These are phyloP conservation scores for Boletus vermiculosoides DNA, from an alignment of 768 basidiomycete species.

Conservation along the genomic window DNA sequence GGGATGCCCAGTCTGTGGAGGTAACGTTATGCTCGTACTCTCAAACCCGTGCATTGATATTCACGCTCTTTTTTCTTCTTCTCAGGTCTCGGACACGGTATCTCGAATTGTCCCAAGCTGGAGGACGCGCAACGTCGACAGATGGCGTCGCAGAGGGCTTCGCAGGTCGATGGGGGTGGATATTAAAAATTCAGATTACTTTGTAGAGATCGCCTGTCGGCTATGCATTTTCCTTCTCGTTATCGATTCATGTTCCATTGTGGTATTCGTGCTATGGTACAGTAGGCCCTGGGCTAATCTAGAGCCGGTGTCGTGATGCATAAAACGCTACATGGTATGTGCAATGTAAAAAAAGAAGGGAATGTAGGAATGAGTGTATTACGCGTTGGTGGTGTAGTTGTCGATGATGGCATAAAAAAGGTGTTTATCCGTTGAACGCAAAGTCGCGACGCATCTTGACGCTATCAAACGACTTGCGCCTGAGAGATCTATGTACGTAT, in stretches of 20 bases:
- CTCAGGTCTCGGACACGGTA: conserved; percentile 88
- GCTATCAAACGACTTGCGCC: conserved; percentile 20
- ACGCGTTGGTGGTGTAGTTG: neutral
- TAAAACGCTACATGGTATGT: conserved; percentile 12
- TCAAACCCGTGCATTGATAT: neutral
- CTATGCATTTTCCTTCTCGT: neutral
- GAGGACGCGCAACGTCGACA: conserved; percentile 90
- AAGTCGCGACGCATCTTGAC: conserved; percentile 33
- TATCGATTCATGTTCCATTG: neutral
- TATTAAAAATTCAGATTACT: conserved; percentile 6
- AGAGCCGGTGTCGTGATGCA: neutral
- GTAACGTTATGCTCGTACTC: conserved; percentile 37
- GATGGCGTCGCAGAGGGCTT: conserved; percentile 81
- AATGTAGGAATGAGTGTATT: neutral
- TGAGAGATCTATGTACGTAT: neutral
- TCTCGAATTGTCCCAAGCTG: conserved; percentile 94
- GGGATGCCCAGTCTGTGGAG: conserved; percentile 96
- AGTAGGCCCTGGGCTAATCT: neutral
- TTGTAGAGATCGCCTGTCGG: neutral
- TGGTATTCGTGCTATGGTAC: conserved; percentile 9
- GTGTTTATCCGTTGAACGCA: conserved; percentile 28
- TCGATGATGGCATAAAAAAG: neutral
- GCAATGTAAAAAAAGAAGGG: neutral
- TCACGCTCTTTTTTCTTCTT: neutral
- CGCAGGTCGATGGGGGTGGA: conserved; percentile 59